Base-by-base conservation (phyloP, 768 basidiomycete species). In the Lactarius sp. region DNA sequence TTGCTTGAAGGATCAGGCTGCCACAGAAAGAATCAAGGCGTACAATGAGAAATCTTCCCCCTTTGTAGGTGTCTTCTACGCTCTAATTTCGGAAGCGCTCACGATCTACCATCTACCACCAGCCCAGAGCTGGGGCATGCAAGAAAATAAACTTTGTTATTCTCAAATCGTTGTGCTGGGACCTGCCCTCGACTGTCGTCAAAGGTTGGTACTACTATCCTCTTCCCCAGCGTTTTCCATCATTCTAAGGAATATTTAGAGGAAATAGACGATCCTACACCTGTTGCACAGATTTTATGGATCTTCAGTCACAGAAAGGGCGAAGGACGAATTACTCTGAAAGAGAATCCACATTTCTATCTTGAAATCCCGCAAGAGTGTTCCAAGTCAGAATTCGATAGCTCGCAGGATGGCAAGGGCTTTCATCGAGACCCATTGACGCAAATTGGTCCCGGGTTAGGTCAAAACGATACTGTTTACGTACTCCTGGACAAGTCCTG, bases 141-240 rank as follows among this genome's bases (percentile, higher is more conserved):
- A 59, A 59, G 49, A 50, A 51, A 50, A n/a, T 59, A n/a, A 51
- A 51, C 16, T 59, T 59, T 20, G 58, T 59, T 1, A 4, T 59
- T 20, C 49, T 51, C 22, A 39, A 27, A 39, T 51, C 49, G 2
- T 20, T 16, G 37, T 14, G 16, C 22, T 3, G 12, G 18, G 22
- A 10, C 18, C 5, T 10, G 8, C 20, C 12, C 27, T 10, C 22
- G 22, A 13, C 3, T 4, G 9, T 10, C 4, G 7, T 59, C 37
- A 20, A 37, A 2, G 36, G 58, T 59, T 34, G 1, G 58, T 59
- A n/a, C 22, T 22, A n/a, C n/a, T n/a, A 22, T 2, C 2, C 37
- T 14, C 33, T 14, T 59, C 22, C 37, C 37, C 16, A 4, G 6
- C 14, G 16, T 37, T 39, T 59, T 27, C 49, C 9, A 12, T 50